Percentiles rank a stretch among this genome's conserved stretches.
phyloP scores from a whole-genome alignment of 1,284 basidiomycete genomes.

The Neolentinus lepideus region DNA sequence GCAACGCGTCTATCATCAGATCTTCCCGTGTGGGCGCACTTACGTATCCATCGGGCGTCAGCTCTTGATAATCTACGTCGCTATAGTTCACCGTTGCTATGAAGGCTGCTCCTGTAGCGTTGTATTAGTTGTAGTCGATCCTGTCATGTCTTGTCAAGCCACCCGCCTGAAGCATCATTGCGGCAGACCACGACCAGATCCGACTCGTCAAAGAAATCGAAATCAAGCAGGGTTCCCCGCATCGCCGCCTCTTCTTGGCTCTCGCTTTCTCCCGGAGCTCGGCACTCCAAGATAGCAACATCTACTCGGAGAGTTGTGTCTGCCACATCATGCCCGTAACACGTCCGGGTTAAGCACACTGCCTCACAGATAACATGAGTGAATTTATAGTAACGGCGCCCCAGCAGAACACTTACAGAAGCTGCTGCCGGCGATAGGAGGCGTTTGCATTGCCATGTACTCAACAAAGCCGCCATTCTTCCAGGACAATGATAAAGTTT shows the following conservation, averaged over 20 bases:
- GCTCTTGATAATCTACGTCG: conserved; percentile 47
- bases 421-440: neutral
- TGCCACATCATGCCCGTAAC: conserved; percentile 12
- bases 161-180: neutral
- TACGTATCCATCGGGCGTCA: conserved; percentile 42
- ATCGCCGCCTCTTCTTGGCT: conserved; percentile 4
- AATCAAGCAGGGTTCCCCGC: neutral
- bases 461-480: conserved; percentile 17
- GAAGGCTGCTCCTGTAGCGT: conserved; percentile 37
- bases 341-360: conserved; percentile 19
- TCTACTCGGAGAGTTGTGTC: conserved; percentile 10
- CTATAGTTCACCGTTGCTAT: conserved; percentile 55
- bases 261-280: conserved; percentile 11
- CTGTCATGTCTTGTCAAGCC: conserved; percentile 1
- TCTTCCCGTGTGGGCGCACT: conserved; percentile 48
- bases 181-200: neutral
- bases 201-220: conserved; percentile 2
- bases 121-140: conserved; percentile 25
- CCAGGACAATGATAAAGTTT: conserved; percentile 3
- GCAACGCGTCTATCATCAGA: conserved; percentile 49
- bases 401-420: neutral
- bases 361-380: conserved; percentile 1
- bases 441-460: conserved; percentile 17
- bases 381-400: conserved; percentile 12
- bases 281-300: conserved; percentile 17